Evolutionary conservation across 202 grass and related monocot genomes (phyloP).

Genomic region (Musa balbisiana): DNA sequence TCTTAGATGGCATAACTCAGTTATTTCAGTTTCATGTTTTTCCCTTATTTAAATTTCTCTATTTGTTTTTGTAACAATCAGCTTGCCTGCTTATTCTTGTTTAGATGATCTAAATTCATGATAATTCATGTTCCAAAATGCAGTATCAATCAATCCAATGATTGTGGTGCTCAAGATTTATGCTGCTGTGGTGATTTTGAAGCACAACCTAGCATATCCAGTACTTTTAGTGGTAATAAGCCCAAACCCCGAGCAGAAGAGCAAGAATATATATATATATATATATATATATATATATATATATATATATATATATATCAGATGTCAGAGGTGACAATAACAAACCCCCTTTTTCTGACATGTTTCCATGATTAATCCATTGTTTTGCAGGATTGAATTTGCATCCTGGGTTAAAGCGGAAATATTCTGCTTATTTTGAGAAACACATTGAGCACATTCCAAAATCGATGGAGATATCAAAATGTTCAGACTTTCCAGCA

Average conservation of each 20-base stretch:
- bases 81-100: not conserved
- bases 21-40: not conserved
- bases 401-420: conserved; percentile 84
- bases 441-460: conserved; percentile 31
- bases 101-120: conserved; percentile 9
- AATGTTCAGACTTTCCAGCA: conserved; percentile 31
- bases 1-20: not conserved
- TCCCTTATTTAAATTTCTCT: not conserved
- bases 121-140: conserved; percentile 25
- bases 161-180: conserved; percentile 25
- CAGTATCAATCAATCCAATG: conserved; percentile 43
- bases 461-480: conserved; percentile 44
- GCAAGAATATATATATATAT: not conserved
- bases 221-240: conserved; percentile 51
- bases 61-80: not conserved
- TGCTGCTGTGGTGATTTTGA: conserved; percentile 30
- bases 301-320: not conserved
- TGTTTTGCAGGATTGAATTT: conserved; percentile 67
- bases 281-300: not conserved
- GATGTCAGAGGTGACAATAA: conserved; percentile 11
- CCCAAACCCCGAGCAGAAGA: not conserved
- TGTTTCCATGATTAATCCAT: conserved; percentile 4
- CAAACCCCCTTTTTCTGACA: conserved; percentile 4
- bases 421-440: conserved; percentile 26
- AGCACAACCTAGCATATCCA: conserved; percentile 52